Evolutionary conservation across 371 early-diverging fungal species (phyloP), one percentile per base, ranked within the genome.

Genomic region (Apophysomyces variabilis): DNA sequence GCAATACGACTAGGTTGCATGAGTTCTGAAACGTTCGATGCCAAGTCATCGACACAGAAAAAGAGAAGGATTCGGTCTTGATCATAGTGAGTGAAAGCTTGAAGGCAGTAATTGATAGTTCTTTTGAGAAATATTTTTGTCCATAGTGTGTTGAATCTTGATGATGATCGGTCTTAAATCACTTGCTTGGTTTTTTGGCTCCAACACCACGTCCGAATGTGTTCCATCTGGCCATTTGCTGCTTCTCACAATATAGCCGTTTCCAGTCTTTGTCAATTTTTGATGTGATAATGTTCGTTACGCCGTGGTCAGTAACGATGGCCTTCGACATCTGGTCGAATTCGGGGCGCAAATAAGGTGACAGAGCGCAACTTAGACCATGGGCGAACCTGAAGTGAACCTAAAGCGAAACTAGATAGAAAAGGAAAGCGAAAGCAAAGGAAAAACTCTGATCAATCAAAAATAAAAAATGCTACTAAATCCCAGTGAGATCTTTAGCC

Each of bases 161-260:
- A 65, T 36, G 36, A 64, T 64, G 36, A 57, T 64, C 32, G 64
- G 64, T 7, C 44, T 32, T 41, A 64, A 58, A 12, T 13, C 56
- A 50, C 18, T 26, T 38, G 13, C 62, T 13, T 18, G 54, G 14
- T 50, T 38, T 50, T 62, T 57, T 56, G 62, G 32, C 44, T 64
- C 64, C 38, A 64, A 44, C 38, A 58, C 65, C 45, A 65, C 60
- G 35, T 65, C 59, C 2, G 50, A 65, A 37, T 47, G 65, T 37
- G 59, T 65, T 0, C 65, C 59, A 58, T 65, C 38, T 45, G 13
- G 45, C 59, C 65, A 65, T 50, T 65, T 60, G 21, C 38, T 37
- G 21, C 18, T 58, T 37, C 65, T 58, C 9, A 58, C 65, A 14
- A 12, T 12, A 39, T 58, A 65, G 26, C 59, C 65, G 43, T 65